phyloP scores from a whole-genome alignment of 768 basidiomycete genomes.

The Psilocybe cubensis region DNA sequence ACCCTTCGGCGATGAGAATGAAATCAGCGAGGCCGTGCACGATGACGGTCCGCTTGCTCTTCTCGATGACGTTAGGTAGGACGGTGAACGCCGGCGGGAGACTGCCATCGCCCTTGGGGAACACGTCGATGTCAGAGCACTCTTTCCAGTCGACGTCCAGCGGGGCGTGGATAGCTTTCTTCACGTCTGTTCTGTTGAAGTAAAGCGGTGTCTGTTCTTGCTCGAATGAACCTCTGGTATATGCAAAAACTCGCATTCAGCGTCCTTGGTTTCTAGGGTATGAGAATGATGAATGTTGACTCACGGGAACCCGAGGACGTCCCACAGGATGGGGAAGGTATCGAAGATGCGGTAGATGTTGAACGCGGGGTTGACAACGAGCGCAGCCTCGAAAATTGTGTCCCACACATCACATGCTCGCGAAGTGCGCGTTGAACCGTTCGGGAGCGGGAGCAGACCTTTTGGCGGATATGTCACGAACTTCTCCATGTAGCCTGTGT shows the following conservation, averaged over 20 bases:
- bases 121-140: constrained; percentile 64
- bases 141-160: constrained; percentile 60
- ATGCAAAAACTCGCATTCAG: no score
- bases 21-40: constrained; percentile 77
- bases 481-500: constrained; percentile 61
- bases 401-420: constrained; percentile 72
- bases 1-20: constrained; percentile 77
- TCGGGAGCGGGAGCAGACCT: constrained; percentile 70
- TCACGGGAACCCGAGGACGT: constrained; percentile 82
- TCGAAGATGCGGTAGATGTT: constrained; percentile 81
- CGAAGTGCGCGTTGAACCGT: constrained; percentile 47
- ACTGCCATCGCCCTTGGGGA: constrained; percentile 61
- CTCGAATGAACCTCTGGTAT: constrained; percentile 54
- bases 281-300: constrained; percentile 21
- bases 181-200: constrained; percentile 72
- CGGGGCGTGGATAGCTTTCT: constrained; percentile 74
- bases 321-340: constrained; percentile 75
- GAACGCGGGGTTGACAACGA: constrained; percentile 74
- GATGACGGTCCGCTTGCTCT: constrained; percentile 68
- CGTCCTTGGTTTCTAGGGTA: neutral
- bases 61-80: constrained; percentile 76
- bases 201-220: constrained; percentile 67
- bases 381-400: constrained; percentile 61
- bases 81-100: constrained; percentile 66
- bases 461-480: constrained; percentile 70